Evolutionary conservation across 2,329 filamentous ascomycete genomes (phyloP), one percentile per base, ranked within the genome.

Genomic region (Biscogniauxia marginata): DNA sequence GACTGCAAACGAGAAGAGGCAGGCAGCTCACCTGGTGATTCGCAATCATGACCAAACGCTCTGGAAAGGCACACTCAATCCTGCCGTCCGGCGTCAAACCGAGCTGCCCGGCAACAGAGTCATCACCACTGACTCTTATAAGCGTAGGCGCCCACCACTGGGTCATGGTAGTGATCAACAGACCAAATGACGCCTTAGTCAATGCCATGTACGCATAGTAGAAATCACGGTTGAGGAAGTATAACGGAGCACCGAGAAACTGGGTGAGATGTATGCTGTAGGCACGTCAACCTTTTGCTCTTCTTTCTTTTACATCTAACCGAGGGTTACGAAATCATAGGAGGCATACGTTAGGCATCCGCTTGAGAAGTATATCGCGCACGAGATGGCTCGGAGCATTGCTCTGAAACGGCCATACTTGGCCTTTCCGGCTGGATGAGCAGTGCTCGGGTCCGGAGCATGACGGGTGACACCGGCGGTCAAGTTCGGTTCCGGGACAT

Each of bases 121-220:
- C 85, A 73, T 96, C 91, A 45, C 91, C 91, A 70, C 90, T 95
- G 66, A 96, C 88, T 53, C 90, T 82, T 54, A 96, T 87, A 4
- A 86, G 82, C 0, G 90, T 95, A 3, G 91, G 90, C n/a, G 89
- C 88, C 88, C 90, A 96, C 79, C 90, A 90, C 67, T 93, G 85
- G 13, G 90, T 96, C 78, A 93, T 85, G 46, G 87, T 88, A 19
- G 88, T 92, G 60, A 88, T 86, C 46, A 91, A 76, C 16, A 96
- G 81, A 39, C 89, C 90, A 71, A 96, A 96, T 1, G 84, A 90
- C 68, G 90, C 85, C 73, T 96, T 96, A 9, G 91, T 95, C 71
- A 91, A 83, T 44, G 90, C 86, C 84, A 96, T 96, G 75, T 91
- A 96, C 60, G 87, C 83, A 73, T 96, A 89, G 77, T 91, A 96